Base-by-base conservation (phyloP, 2,329 filamentous ascomycete genomes). In the Blastomyces emzantsi region DNA sequence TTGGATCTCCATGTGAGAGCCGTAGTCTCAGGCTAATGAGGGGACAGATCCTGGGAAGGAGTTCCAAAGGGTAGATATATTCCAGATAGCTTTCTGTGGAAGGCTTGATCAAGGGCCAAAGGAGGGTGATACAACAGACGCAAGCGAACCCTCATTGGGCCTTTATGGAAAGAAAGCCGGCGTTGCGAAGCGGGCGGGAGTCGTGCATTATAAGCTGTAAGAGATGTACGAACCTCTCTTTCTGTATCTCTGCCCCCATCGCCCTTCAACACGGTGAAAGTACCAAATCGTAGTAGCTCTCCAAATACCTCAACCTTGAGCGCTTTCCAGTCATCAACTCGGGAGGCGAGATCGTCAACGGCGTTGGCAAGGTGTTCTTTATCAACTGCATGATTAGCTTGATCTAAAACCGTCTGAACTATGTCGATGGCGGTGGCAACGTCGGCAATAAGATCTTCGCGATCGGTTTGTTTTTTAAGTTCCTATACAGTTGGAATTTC, bases 241-340 rank as follows among this genome's bases (percentile, higher is more conserved):
- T 96, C 92, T 70, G 90, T 87, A 65, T 97, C 93, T 72, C 87
- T 95, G 76, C 90, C 89, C 62, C 70, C 88, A 30, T 86, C 83
- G 51, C 84, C 83, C 70, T 96, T 97, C 41, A 96, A 81, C 51
- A 99, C 93, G 0, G 90, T 92, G 76, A 96, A 96, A 39, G 92
- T 89, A 43, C 94, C 94, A 69, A 95, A 90, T 30, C 96, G 81
- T 41, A 99, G 81, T 25, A 99, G 80, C 62, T 92, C 89, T 51
- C 94, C 94, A 70, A 99, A 97, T n/a, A 89, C 86, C 66, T 95
- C 90, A 36, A 97, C 87, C 65, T 88, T 86, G 73, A 97, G 90
- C 61, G 89, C 90, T 76, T 97, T 97, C 94, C 94, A 99, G 74
- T 99, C 94, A 72, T 97, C 94, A 0, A 99, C 93, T 60, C 94